Percentiles rank a stretch among this genome's conserved stretches.
Evolutionary conservation across 306 rosid genomes (phyloP).

Genomic region (Dalbergia cultrata): DNA sequence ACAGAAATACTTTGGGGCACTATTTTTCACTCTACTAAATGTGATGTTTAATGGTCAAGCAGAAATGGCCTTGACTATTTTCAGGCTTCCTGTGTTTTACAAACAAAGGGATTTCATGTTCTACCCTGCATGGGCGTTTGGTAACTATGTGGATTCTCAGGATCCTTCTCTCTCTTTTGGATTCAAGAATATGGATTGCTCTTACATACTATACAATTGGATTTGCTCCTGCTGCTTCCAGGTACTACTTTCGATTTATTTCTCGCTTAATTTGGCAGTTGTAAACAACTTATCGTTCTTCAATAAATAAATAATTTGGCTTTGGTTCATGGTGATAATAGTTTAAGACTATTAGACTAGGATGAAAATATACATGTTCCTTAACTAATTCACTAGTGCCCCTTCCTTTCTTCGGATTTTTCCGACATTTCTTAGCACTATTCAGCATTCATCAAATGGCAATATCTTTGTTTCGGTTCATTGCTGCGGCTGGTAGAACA

Average conservation of each 20-base stretch:
- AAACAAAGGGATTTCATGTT: conserved; percentile 69
- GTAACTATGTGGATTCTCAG: conserved; percentile 69
- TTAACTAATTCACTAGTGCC: not conserved
- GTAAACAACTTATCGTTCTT: not conserved
- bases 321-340: not conserved
- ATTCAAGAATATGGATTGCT: conserved; percentile 64
- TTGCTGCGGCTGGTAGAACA: conserved; percentile 67
- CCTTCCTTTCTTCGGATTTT: conserved; percentile 51
- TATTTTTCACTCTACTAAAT: conserved; percentile 62
- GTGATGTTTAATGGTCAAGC: conserved; percentile 77
- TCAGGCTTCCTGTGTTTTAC: conserved; percentile 65
- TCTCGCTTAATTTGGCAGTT: not conserved
- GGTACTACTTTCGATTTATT: conserved; percentile 46
- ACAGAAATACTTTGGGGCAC: conserved; percentile 59
- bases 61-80: conserved; percentile 61
- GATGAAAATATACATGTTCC: not conserved
- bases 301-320: no score
- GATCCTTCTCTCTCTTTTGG: conserved; percentile 62
- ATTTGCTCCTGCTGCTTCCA: conserved; percentile 70
- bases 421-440: conserved; percentile 59
- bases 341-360: not conserved
- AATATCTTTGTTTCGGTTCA: conserved; percentile 59
- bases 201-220: conserved; percentile 73
- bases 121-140: conserved; percentile 76
- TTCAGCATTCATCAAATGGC: conserved; percentile 70